These are phyloP conservation scores for Crataegus laevigata DNA, from an alignment of 306 rosid genomes.

Conservation along the genomic window DNA sequence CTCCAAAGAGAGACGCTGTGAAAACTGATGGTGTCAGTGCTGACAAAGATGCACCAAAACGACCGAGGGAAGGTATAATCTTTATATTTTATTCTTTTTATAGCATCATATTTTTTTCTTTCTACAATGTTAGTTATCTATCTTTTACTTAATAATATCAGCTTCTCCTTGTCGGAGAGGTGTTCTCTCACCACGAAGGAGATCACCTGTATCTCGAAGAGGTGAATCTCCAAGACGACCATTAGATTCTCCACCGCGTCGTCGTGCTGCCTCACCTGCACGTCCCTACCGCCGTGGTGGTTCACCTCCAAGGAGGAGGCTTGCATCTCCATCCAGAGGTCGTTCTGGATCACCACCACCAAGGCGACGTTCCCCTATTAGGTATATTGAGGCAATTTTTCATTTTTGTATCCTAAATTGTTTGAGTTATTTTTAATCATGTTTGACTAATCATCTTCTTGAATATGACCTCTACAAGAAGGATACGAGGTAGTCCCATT, in stretches of 20 bases:
- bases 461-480: constrained; percentile 59
- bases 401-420: background rate
- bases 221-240: constrained; percentile 82
- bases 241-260: constrained; percentile 60
- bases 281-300: constrained; percentile 67
- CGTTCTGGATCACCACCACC: constrained; percentile 74
- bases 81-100: constrained; percentile 1
- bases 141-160: constrained; percentile 25
- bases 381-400: constrained; percentile 34
- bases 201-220: constrained; percentile 80
- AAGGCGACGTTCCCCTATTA: constrained; percentile 83
- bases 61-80: constrained; percentile 66
- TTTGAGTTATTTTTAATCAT: background rate
- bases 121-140: constrained; percentile 10
- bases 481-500: constrained; percentile 80
- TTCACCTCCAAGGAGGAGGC: constrained; percentile 84
- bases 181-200: constrained; percentile 70
- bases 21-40: constrained; percentile 61
- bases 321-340: constrained; percentile 71
- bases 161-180: constrained; percentile 81
- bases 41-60: constrained; percentile 80
- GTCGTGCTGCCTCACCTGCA: constrained; percentile 60
- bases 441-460: constrained; percentile 9
- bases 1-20: constrained; percentile 68
- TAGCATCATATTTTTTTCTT: background rate